Conservation (phyloP, 1,284 basidiomycete genomes). For the Inonotus hispidus region DNA sequence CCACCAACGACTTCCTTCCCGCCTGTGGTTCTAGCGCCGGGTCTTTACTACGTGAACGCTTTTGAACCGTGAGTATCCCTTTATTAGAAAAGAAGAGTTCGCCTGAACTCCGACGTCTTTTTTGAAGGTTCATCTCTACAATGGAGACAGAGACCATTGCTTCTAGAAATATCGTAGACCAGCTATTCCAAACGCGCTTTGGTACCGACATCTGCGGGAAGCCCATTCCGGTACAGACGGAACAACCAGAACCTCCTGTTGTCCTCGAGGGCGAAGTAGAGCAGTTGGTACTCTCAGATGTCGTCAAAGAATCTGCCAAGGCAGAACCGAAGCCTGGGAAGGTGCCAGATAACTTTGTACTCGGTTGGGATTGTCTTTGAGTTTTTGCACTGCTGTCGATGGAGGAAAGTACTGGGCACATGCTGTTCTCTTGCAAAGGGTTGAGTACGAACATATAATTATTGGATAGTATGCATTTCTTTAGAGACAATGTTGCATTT, state of each 20-base stretch:
- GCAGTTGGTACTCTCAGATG: slow-evolving; percentile 24
- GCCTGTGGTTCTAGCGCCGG: slow-evolving; percentile 67
- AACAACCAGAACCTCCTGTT: neutral
- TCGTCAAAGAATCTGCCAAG: slow-evolving; percentile 19
- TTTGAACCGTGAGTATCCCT: slow-evolving; percentile 68
- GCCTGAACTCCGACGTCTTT: slow-evolving; percentile 4
- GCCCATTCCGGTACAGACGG: slow-evolving; percentile 2
- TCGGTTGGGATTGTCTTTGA: slow-evolving; percentile 61
- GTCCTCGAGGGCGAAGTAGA: slow-evolving; percentile 16
- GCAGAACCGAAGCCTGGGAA: slow-evolving; percentile 19
- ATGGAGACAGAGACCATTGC: slow-evolving; percentile 93
- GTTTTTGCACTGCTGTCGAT: neutral
- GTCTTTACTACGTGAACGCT: slow-evolving; percentile 85
- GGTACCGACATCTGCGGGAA: slow-evolving; percentile 53
- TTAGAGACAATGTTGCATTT: slow-evolving; percentile 1
- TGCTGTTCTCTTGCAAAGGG: neutral
- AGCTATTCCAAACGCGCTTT: slow-evolving; percentile 67
- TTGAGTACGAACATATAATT: neutral
- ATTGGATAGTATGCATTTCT: neutral
- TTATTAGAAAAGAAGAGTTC: neutral
- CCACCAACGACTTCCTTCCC: slow-evolving; percentile 67
- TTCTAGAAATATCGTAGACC: slow-evolving; percentile 78
- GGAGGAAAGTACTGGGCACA: neutral
- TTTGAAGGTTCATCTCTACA: slow-evolving; percentile 63
- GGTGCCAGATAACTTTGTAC: slow-evolving; percentile 37